Evolutionary conservation across 2,329 filamentous ascomycete species (phyloP).

Genomic region (Bipolaris zeicola): DNA sequence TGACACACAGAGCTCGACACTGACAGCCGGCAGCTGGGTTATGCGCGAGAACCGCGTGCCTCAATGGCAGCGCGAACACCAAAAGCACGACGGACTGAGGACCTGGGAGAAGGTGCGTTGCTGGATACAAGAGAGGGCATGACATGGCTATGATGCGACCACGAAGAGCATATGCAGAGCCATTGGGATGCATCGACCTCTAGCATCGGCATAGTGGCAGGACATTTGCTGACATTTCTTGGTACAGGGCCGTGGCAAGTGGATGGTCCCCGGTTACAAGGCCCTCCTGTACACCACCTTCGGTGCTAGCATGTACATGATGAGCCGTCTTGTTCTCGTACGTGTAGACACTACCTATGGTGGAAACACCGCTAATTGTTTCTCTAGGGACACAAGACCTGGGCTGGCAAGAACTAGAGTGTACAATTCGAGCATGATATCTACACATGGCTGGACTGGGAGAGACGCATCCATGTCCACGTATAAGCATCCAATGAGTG

Average conservation of each 20-base stretch:
- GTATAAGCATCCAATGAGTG: conserved; percentile 41
- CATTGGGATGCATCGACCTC: not conserved
- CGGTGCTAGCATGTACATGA: conserved; percentile 72
- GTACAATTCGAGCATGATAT: conserved; percentile 8
- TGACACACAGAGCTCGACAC: conserved; percentile 26
- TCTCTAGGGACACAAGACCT: conserved; percentile 73
- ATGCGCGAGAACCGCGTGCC: conserved; percentile 79
- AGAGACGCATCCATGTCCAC: conserved; percentile 29
- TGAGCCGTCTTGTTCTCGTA: conserved; percentile 70
- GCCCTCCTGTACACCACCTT: conserved; percentile 66
- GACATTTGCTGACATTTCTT: conserved; percentile 21
- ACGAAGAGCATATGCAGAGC: not conserved
- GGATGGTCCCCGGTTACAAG: conserved; percentile 72
- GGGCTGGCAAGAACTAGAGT: conserved; percentile 56
- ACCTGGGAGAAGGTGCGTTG: conserved; percentile 77
- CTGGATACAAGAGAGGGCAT: conserved; percentile 14
- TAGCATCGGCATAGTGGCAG: not conserved
- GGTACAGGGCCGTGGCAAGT: conserved; percentile 68
- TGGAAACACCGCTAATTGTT: conserved; percentile 5
- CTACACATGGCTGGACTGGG: conserved; percentile 12
- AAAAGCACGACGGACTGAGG: conserved; percentile 72
- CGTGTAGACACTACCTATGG: conserved; percentile 18
- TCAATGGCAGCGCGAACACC: conserved; percentile 74
- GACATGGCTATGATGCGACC: conserved; percentile 1
- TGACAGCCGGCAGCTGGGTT: conserved; percentile 53